phyloP scores from a whole-genome alignment of 176 grass and related monocot genomes.

The Leersia perrieri region DNA sequence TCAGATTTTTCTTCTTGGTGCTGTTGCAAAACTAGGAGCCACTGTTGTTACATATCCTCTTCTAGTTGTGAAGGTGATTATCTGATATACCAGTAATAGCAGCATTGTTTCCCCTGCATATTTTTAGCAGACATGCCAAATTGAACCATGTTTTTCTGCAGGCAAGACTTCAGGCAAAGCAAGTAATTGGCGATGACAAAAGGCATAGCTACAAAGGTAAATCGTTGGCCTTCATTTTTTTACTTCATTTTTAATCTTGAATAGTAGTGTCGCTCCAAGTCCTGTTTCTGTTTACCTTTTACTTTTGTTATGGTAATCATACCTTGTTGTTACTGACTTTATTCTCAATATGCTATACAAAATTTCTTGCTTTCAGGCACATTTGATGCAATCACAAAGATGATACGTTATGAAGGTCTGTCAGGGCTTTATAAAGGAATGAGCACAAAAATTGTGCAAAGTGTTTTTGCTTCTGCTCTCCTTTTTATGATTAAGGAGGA shows the following conservation, averaged over 20 bases:
- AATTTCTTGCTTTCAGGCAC: conserved; percentile 53
- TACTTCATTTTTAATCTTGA: neutral
- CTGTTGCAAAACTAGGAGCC: conserved; percentile 87
- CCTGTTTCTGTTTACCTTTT: neutral
- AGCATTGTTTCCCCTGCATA: neutral
- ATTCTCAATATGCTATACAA: neutral
- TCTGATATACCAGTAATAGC: neutral
- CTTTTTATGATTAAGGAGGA: conserved; percentile 99
- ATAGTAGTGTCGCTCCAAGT: conserved; percentile 5
- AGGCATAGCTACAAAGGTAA: conserved; percentile 80
- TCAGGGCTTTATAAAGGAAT: conserved; percentile 89
- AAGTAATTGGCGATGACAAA: conserved; percentile 53
- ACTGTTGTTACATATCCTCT: conserved; percentile 89
- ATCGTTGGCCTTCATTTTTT: neutral
- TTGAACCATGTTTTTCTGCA: conserved; percentile 30
- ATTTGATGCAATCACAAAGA: conserved; percentile 78
- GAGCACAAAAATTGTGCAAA: conserved; percentile 94
- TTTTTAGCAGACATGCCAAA: neutral
- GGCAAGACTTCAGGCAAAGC: conserved; percentile 86
- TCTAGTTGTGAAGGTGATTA: conserved; percentile 83
- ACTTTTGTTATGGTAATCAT: neutral
- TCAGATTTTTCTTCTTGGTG: conserved; percentile 98
- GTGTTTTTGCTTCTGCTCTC: conserved; percentile 90
- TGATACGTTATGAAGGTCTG: conserved; percentile 73
- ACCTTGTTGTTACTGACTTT: neutral